Percentiles rank a stretch among this genome's conserved stretches.
These are phyloP conservation scores for Paratinospora sagittata DNA, from an alignment of 164 flowering plant genomes.

Conservation along the genomic window DNA sequence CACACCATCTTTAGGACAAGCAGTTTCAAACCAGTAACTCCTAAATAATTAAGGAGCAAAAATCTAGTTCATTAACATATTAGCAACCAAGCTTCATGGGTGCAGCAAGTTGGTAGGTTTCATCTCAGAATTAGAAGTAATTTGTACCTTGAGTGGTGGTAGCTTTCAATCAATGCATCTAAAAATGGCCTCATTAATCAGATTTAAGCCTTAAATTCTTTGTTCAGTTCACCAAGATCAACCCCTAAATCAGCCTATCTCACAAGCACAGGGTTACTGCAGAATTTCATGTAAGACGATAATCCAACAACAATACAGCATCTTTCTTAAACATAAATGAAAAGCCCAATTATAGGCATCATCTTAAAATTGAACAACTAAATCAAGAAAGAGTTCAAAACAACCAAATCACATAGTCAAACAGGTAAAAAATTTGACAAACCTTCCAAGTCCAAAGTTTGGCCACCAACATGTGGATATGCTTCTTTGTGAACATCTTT, in stretches of 20 bases:
- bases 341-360: neutral
- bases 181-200: neutral
- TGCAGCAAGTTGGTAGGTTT: no score
- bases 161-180: no score
- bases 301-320: neutral
- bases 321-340: neutral
- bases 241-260: neutral
- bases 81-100: no score
- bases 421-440: constrained; percentile 12
- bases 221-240: neutral
- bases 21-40: no score
- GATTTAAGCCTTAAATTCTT: neutral
- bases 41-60: no score
- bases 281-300: neutral
- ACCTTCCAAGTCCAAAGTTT: constrained; percentile 68
- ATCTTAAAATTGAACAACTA: neutral
- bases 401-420: neutral
- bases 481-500: constrained; percentile 15
- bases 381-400: no score
- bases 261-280: neutral
- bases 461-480: constrained; percentile 23
- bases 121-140: no score
- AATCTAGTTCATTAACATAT: no score
- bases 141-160: no score
- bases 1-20: no score